Conservation (phyloP, 1,284 basidiomycete genomes). For the Hypsizygus ulmarius region DNA sequence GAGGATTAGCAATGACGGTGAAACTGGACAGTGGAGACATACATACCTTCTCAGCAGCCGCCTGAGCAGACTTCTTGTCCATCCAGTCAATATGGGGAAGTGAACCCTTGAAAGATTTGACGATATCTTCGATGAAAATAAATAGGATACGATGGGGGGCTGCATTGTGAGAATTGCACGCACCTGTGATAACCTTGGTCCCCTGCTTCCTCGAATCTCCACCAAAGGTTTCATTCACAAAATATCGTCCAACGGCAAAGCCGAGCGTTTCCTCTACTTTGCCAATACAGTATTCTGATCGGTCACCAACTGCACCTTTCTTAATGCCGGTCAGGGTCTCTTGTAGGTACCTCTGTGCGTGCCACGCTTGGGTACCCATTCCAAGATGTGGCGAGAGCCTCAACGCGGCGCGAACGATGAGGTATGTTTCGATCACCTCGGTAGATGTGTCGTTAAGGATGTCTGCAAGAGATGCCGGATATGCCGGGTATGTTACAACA, state of each 20-base stretch:
- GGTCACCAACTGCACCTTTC: conserved; percentile 81
- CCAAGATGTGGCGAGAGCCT: conserved; percentile 70
- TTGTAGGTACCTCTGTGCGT: conserved; percentile 65
- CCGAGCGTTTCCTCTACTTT: conserved; percentile 66
- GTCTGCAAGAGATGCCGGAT: conserved; percentile 63
- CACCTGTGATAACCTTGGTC: conserved; percentile 81
- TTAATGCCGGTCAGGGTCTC: conserved; percentile 83
- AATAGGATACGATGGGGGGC: conserved; percentile 7
- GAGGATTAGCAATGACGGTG: conserved; percentile 3
- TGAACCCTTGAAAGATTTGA: conserved; percentile 81
- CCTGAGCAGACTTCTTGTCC: conserved; percentile 80
- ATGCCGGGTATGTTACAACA: conserved; percentile 84
- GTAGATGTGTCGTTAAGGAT: conserved; percentile 71
- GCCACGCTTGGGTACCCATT: conserved; percentile 70
- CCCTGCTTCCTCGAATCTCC: conserved; percentile 80
- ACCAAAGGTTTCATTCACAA: conserved; percentile 85
- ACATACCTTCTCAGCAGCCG: conserved; percentile 80
- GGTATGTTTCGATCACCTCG: conserved; percentile 84
- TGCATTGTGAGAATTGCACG: background rate
- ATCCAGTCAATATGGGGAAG: conserved; percentile 86
- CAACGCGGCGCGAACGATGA: conserved; percentile 71
- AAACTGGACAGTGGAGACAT: background rate
- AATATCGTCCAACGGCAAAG: conserved; percentile 77
- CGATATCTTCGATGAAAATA: conserved; percentile 54
- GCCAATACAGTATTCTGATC: conserved; percentile 73